phyloP scores from a whole-genome alignment of 805 yeast species.

The Lipomyces mesembrius region DNA sequence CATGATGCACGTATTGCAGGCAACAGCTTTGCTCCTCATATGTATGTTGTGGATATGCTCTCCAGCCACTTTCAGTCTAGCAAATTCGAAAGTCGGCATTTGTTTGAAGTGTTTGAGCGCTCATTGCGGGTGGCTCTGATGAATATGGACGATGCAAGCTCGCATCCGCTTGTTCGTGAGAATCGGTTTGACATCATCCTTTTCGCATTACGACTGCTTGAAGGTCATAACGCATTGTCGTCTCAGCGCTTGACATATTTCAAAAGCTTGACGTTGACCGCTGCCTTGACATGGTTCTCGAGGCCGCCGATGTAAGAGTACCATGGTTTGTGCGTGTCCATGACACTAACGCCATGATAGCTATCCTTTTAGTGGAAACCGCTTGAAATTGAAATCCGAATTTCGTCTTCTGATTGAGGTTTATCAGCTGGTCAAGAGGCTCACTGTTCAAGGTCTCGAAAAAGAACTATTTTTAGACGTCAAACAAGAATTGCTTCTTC shows the following conservation, averaged over 20 bases:
- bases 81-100: slow-evolving; percentile 68
- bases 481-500: slow-evolving; percentile 60
- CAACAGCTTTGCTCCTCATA: slow-evolving; percentile 66
- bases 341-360: slow-evolving; percentile 3
- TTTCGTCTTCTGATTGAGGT: slow-evolving; percentile 61
- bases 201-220: slow-evolving; percentile 68
- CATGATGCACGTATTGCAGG: slow-evolving; percentile 57
- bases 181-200: slow-evolving; percentile 73
- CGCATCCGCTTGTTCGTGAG: slow-evolving; percentile 80
- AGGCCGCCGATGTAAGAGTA: slow-evolving; percentile 50
- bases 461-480: slow-evolving; percentile 45
- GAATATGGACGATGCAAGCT: slow-evolving; percentile 68
- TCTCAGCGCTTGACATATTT: slow-evolving; percentile 54
- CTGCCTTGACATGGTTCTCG: slow-evolving; percentile 79
- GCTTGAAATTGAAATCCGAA: slow-evolving; percentile 71
- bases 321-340: not conserved
- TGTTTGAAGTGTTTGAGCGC: slow-evolving; percentile 69
- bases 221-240: slow-evolving; percentile 56
- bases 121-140: slow-evolving; percentile 50
- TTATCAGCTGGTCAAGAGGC: slow-evolving; percentile 44
- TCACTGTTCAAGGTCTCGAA: slow-evolving; percentile 32
- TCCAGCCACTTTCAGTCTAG: slow-evolving; percentile 81
- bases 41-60: slow-evolving; percentile 67
- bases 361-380: slow-evolving; percentile 87
- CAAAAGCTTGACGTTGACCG: slow-evolving; percentile 60